Percentiles rank a stretch among this genome's conserved stretches.
Conservation (phyloP, 2,329 filamentous ascomycete genomes). For the Fusarium succisae region DNA sequence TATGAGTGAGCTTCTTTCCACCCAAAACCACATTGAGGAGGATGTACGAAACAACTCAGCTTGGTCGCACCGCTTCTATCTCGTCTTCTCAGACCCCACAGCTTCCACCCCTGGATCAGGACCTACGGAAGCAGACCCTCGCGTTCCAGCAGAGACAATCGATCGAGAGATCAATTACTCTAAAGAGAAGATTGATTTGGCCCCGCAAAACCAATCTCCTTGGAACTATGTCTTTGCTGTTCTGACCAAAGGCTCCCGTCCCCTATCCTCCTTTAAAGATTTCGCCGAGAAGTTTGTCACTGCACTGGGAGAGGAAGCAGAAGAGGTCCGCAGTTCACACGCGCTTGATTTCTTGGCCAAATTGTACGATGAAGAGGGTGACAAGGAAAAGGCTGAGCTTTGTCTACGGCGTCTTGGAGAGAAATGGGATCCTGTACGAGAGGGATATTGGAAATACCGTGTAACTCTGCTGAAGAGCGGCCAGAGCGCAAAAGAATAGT, state of each 20-base stretch:
- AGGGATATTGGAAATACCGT: conserved; percentile 87
- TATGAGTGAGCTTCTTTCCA: conserved; percentile 75
- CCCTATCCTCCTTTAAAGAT: conserved; percentile 54
- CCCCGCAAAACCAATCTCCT: conserved; percentile 91
- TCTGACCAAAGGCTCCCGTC: conserved; percentile 70
- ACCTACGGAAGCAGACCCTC: conserved; percentile 62
- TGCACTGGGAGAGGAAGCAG: conserved; percentile 56
- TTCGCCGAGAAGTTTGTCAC: conserved; percentile 64
- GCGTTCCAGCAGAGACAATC: conserved; percentile 69
- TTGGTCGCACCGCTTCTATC: conserved; percentile 96
- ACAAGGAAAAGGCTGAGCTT: conserved; percentile 69
- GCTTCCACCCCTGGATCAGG: conserved; percentile 57
- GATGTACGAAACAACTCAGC: conserved; percentile 97
- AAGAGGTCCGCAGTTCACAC: conserved; percentile 69
- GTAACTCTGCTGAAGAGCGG: conserved; percentile 41
- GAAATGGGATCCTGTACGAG: conserved; percentile 90
- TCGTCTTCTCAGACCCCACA: conserved; percentile 77
- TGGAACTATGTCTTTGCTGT: conserved; percentile 93
- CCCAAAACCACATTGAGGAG: conserved; percentile 75
- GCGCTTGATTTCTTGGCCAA: conserved; percentile 78
- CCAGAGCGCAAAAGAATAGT: conserved; percentile 11
- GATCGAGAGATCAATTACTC: conserved; percentile 81
- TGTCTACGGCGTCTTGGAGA: conserved; percentile 79
- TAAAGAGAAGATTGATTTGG: conserved; percentile 75
- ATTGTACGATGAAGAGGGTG: conserved; percentile 66